Base-by-base conservation (phyloP, 768 basidiomycete species). In the Hypsizygus marmoreus region DNA sequence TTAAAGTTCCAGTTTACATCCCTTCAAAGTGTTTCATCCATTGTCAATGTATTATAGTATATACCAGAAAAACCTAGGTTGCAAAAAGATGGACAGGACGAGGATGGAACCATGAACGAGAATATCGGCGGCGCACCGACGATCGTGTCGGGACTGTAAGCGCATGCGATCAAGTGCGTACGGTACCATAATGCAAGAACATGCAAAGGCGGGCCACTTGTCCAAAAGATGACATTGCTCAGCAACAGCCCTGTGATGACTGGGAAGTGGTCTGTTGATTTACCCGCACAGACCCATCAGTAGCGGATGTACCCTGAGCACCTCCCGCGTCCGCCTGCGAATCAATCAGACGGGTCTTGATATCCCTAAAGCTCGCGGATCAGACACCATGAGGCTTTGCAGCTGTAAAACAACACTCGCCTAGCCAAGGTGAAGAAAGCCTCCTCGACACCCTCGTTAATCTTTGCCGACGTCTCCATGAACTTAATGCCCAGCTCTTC, bases 391-490 rank as follows among this genome's bases (percentile, higher is more conserved):
- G 2, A 37, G 17, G 17, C 7, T 13, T 13, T 34, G 22, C 40
- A 14, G 3, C 33, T 23, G 10, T 11, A 28, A 19, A 13, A 26
- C 19, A 32, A 39, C 36, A 73, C 84, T 53, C 51, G 95, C 95
- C 94, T 84, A 23, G 97, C 94, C 45, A 98, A 80, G 4, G 89
- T 90, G 69, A 98, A 97, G 80, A 99, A 99, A 10, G 95, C 95
- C 57, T 98, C 93, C 71, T 99, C 97, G 26, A 99, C 97, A 48
- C 93, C 93, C 40, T 95, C 93, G 66, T 97, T 97, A 35, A 88
- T 80, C 74, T 98, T 98, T 29, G 97, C 97, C 13, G 89, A 92
- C 12, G 97, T 99, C 73, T 98, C 97, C 80, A 98, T 88, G 68
- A 97, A 99, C 65, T 80, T 86, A 67, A 99, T 80, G n/a, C 91